Base-by-base conservation (phyloP, 169 alveolate genomes). In the Toxoplasma gondii region DNA sequence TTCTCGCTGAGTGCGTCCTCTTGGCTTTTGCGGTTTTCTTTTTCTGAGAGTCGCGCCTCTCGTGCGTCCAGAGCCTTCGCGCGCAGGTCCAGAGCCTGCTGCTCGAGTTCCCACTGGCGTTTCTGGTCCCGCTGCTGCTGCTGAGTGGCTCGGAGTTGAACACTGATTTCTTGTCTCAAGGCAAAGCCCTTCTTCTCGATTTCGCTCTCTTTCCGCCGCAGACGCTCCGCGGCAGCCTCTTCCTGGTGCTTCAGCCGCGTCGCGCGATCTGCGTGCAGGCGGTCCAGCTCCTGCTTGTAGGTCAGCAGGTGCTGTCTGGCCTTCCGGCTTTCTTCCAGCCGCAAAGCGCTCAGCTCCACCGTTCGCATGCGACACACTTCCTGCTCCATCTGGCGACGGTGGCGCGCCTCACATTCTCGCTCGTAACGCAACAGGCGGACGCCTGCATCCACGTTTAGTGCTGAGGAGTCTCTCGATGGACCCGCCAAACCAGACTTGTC, bases 11-110 rank as follows among this genome's bases (percentile, higher is more conserved):
- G 67, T 38, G 1, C 24, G 27, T 38, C 90, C 19, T 36, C 90
- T 41, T 82, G 41, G 38, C 41, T 17, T 36, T 39, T 64, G 31
- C 64, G 69, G 16, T 39, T 39, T 67, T 82, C 90, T 41, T 43
- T 38, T 49, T 82, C 90, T 24, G 31, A 49, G 34, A 82, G 31
- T 27, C 90, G 2, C 22, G 54, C 64, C 38, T 82, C 90, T 7
- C 90, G 90, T 2, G 90, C 90, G 34, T 82, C 90, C n/a, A 82
- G 90, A 12, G n/a, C 90, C 64, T 82, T 43, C 90, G 54, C 90
- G 5, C 90, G 90, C 38, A 82, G n/a, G 1, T 22, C 67, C 27
- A 82, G 90, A 4, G 90, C 90, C 19, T 43, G 90, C 53, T 82
- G 54, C 67, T 82, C 90, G 0, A 82, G 1, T 43, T 82, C 90